Evolutionary conservation across 371 early-diverging fungal genomes (phyloP), one percentile per base, ranked within the genome.

Genomic region (Sporodiniella umbellata): DNA sequence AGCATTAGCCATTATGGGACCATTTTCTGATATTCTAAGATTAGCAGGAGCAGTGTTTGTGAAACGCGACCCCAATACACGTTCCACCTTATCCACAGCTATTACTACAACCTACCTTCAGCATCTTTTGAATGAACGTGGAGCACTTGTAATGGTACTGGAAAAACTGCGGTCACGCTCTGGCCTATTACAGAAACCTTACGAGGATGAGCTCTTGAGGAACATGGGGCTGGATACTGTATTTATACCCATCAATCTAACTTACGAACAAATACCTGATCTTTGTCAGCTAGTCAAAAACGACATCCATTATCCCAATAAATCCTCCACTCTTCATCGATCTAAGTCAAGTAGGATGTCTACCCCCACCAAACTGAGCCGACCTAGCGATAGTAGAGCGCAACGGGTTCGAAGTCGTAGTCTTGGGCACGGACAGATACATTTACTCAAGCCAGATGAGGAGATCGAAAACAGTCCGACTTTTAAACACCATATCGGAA

Each of bases 241-340:
- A 3, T 67, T 67, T 51, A 45, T 67, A 0, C 68, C 68, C 0
- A 56, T 67, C 30, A 59, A 63, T 17, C 46, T 60, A 8, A 51
- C 57, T 1, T 67, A 67, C 31, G 68, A 67, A 24, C 52, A 56
- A 43, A 51, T 63, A 1, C 64, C 64, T 17, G 68, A 67, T 33
- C 28, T 67, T 17, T n/a, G 49, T 1, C 17, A 40, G 2, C 21
- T 67, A 21, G 53, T 62, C 10, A 50, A 31, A 6, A 59, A 63
- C 14, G 64, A 59, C 33, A 45, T 62, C 3, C 48, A 53, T 12
- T 15, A 40, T 40, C 40, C 35, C 21, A 40, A 5, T 7, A 21
- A n/a, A 40, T 1, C 19, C n/a, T n/a, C n/a, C 12, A 19, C 10
- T 8, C 21, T 40, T 4, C 18, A 12, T 19, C 38, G 46, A 4